A percentile compares a stretch with the other conserved stretches of the same genome.
phyloP scores from a whole-genome alignment of 2,329 filamentous ascomycete genomes.

The Aureobasidium sp. region DNA sequence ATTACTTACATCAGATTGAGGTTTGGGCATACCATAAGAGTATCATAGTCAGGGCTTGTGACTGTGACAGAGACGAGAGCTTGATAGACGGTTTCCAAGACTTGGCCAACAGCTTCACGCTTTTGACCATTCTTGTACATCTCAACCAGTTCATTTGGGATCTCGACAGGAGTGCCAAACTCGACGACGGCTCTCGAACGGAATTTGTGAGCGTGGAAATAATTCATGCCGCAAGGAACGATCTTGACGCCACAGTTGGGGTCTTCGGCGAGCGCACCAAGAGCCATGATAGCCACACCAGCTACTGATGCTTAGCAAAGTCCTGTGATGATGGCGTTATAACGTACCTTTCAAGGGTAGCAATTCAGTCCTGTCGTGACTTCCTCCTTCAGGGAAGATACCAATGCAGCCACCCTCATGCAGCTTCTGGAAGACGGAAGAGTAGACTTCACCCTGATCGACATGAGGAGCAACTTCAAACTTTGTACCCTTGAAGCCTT shows the following conservation, averaged over 20 bases:
- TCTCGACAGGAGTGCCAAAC: constrained; percentile 82
- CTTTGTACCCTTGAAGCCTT: constrained; percentile 63
- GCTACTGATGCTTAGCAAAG: constrained; percentile 42
- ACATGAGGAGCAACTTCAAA: constrained; percentile 89
- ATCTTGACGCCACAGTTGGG: constrained; percentile 87
- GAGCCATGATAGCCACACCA: constrained; percentile 94
- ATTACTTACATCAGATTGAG: background rate
- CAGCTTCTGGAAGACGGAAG: constrained; percentile 81
- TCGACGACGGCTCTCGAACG: constrained; percentile 91
- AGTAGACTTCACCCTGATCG: constrained; percentile 87
- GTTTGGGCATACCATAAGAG: constrained; percentile 58
- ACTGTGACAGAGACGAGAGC: constrained; percentile 82
- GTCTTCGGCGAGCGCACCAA: constrained; percentile 77
- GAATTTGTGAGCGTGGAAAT: constrained; percentile 98
- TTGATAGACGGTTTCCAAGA: constrained; percentile 81
- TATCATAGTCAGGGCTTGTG: constrained; percentile 88
- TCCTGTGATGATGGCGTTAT: background rate
- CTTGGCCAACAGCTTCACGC: constrained; percentile 75
- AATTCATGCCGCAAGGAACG: constrained; percentile 97
- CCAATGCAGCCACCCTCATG: constrained; percentile 80
- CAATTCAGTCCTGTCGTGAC: constrained; percentile 86
- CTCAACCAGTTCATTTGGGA: constrained; percentile 72
- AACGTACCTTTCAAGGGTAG: constrained; percentile 68
- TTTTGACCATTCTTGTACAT: constrained; percentile 77
- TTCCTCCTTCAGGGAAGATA: constrained; percentile 95